A percentile compares a stretch with the other conserved stretches of the same genome.
phyloP scores from a whole-genome alignment of 768 basidiomycete species.

The Hydnum rufescens region DNA sequence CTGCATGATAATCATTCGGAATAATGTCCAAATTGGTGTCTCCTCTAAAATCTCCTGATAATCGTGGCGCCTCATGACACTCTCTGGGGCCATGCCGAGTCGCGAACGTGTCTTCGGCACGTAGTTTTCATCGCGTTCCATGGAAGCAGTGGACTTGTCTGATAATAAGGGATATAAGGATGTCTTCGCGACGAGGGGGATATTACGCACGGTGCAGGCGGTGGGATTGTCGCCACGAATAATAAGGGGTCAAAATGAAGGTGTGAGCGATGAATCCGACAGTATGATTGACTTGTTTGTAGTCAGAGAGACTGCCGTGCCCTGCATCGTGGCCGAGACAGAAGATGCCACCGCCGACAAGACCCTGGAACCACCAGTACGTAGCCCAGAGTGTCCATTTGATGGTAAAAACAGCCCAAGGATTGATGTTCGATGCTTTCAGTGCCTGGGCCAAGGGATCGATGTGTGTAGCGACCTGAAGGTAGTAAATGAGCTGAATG shows the following conservation, averaged over 20 bases:
- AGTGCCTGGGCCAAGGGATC: not conserved
- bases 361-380: not conserved
- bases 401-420: slow-evolving; percentile 22
- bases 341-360: not conserved
- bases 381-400: not conserved
- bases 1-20: slow-evolving; percentile 18
- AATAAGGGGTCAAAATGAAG: not conserved
- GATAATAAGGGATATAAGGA: not conserved
- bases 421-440: not conserved
- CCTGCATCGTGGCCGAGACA: not conserved
- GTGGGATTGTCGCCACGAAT: not conserved
- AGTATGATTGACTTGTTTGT: not conserved
- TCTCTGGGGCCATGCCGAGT: slow-evolving; percentile 23
- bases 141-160: not conserved
- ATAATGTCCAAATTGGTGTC: not conserved
- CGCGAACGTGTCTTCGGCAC: slow-evolving; percentile 41
- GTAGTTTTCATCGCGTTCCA: not conserved
- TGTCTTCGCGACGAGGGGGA: slow-evolving; percentile 23
- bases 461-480: not conserved
- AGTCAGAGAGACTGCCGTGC: not conserved
- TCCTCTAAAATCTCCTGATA: not conserved
- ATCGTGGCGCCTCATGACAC: not conserved
- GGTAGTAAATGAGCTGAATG: too few species aligned
- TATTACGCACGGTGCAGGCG: not conserved
- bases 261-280: not conserved